Evolutionary conservation across 768 basidiomycete species (phyloP).

Genomic region (Mycena venus): DNA sequence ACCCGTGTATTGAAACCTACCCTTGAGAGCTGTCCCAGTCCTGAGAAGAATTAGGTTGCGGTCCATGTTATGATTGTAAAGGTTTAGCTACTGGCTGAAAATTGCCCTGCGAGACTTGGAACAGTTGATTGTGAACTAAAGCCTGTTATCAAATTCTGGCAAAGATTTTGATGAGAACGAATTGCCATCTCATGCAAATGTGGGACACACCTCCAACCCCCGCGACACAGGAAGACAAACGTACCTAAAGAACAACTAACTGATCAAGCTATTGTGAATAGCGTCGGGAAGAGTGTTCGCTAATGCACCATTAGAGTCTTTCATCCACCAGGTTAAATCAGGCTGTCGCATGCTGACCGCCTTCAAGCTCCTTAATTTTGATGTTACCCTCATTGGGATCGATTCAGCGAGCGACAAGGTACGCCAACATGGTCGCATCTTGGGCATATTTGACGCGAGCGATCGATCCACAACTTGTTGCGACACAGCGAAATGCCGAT

Average conservation of each 20-base stretch:
- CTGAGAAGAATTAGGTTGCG: background rate
- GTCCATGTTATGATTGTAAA: background rate
- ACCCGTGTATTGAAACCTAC: constrained; percentile 17
- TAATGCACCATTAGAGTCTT: constrained; percentile 9
- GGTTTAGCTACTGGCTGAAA: constrained; percentile 3
- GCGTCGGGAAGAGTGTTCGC: background rate
- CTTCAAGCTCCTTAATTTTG: background rate
- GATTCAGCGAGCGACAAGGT: constrained; percentile 8
- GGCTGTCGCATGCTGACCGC: constrained; percentile 7
- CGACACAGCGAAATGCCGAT: background rate
- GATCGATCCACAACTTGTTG: background rate
- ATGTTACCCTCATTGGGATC: constrained; percentile 13
- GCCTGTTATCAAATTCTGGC: constrained; percentile 10
- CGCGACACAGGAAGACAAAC: constrained; percentile 13
- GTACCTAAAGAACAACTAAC: constrained; percentile 4
- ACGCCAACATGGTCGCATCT: constrained; percentile 9
- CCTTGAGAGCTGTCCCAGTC: constrained; percentile 20
- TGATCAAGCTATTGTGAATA: constrained; percentile 4
- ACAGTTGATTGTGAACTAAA: constrained; percentile 3
- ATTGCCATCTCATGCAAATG: background rate
- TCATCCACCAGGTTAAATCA: constrained; percentile 19
- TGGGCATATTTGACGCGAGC: constrained; percentile 16
- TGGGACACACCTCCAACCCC: constrained; percentile 12
- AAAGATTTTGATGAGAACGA: background rate
- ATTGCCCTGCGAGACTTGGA: background rate